These are phyloP conservation scores for Marasmius fiardii DNA, from an alignment of 1,284 basidiomycete genomes.

Conservation along the genomic window DNA sequence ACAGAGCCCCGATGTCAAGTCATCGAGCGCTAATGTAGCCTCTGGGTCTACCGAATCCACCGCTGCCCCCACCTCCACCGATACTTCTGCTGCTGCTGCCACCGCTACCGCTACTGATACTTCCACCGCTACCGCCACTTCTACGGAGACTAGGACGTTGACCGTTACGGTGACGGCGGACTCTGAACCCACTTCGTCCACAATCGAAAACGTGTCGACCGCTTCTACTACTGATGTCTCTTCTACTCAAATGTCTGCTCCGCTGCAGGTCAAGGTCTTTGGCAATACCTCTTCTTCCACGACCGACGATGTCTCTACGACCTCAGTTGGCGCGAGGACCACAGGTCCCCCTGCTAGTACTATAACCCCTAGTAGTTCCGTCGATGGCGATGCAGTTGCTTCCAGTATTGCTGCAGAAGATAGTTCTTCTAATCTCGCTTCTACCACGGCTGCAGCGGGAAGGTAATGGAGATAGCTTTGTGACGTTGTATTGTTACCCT, in stretches of 20 bases:
- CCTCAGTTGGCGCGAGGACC: constrained; percentile 1
- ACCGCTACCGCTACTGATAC: no score
- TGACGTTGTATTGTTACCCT: neutral
- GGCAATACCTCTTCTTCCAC: constrained; percentile 10
- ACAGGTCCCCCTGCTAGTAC: constrained; percentile 14
- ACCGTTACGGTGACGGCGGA: constrained; percentile 7
- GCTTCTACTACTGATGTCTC: constrained; percentile 13
- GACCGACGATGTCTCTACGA: constrained; percentile 4
- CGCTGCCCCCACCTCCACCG: constrained; percentile 11
- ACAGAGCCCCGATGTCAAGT: neutral
- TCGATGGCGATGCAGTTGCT: constrained; percentile 28
- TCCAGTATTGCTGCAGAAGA: constrained; percentile 18
- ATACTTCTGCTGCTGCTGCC: constrained; percentile 1
- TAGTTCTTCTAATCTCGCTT: constrained; percentile 10
- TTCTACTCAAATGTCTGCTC: constrained; percentile 15
- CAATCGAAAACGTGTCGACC: neutral
- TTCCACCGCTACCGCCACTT: constrained; percentile 3
- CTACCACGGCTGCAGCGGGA: constrained; percentile 4
- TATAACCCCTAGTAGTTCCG: constrained; percentile 10
- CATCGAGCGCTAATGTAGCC: neutral
- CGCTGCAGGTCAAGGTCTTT: constrained; percentile 12
- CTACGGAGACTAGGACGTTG: constrained; percentile 19
- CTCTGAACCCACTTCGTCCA: neutral
- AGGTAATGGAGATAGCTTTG: neutral
- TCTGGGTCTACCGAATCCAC: neutral